Evolutionary conservation across 192 early-diverging fungal genomes (phyloP).

Genomic region (Podila verticillata): DNA sequence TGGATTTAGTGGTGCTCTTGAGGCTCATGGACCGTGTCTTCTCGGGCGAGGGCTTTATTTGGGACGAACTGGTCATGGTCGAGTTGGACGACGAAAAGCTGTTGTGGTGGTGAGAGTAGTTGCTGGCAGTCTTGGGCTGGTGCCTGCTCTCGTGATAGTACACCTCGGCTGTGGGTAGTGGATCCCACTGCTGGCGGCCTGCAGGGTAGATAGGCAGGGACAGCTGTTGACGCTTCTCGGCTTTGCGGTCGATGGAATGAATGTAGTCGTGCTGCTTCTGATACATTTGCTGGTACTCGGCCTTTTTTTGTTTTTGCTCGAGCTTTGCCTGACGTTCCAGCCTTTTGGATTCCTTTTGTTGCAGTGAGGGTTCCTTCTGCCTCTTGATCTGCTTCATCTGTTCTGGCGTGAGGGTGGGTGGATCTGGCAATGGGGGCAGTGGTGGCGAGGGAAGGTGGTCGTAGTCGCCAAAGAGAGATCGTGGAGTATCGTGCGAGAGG

Average conservation of each 20-base stretch:
- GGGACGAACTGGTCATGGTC: constrained; percentile 1
- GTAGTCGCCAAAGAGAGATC: background rate
- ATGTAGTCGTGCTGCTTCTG: constrained; percentile 31
- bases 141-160: constrained; percentile 30
- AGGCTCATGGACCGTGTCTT: constrained; percentile 36
- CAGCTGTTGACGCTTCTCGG: constrained; percentile 25
- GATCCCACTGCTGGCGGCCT: background rate
- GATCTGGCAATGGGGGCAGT: constrained; percentile 7
- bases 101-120: background rate
- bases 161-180: constrained; percentile 17
- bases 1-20: constrained; percentile 39
- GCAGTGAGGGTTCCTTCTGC: background rate
- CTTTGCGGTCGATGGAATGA: constrained; percentile 2
- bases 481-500: background rate
- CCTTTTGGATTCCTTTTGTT: constrained; percentile 7
- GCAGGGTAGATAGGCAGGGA: constrained; percentile 32
- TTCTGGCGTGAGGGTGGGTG: background rate
- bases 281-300: constrained; percentile 40
- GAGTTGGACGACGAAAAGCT: constrained; percentile 14
- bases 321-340: constrained; percentile 21
- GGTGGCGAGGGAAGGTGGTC: constrained; percentile 26
- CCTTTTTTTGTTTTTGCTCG: constrained; percentile 31
- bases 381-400: constrained; percentile 2
- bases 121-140: background rate
- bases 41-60: background rate